Evolutionary conservation across 139 green algal genomes (phyloP), one percentile per base, ranked within the genome.

Genomic region (Chlamydomonas schloesseri): DNA sequence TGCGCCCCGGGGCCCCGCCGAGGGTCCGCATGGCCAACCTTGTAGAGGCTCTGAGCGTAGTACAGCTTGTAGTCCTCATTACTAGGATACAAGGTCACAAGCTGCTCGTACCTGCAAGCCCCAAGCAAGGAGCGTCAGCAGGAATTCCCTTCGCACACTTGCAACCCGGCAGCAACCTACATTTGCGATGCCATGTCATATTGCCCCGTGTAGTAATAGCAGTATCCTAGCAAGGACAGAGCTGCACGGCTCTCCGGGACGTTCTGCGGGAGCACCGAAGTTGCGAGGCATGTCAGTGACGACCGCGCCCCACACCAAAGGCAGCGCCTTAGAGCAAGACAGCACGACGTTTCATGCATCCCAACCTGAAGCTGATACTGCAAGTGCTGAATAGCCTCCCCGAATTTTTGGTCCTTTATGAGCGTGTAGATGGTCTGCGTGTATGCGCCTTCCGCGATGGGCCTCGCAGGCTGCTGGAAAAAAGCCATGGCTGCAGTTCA

Each of bases 221-320:
- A 95, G 87, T 97, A 95, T 0, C 90, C 95, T 23, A 98, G 89
- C 28, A 98, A 88, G 5, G 92, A 96, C 6, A 98, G 86, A 0
- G 92, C 93, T 42, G 94, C 92, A 5, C 93, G 90, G 81, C 91
- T 96, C 34, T 94, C 90, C 18, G 94, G 94, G 2, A 83, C 69
- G 34, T 91, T 91, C 92, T 96, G 89, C 72, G 81, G 34, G 9
- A 57, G 36, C 3, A 20, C 13, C 46, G 80, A 65, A 53, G 81
- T 53, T 68, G 29, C 71, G 20, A 58, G 78, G 46, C 50, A 86
- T 73, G 70, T 77, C 34, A 72, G 31, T 62, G 58, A 73, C 21
- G 55, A 75, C 58, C 89, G 65, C 67, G 55, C 53, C 80, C 34
- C 24, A 28, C 31, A 6, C 17, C 14, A 8, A 31, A 58, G 55